phyloP scores from a whole-genome alignment of 2,329 filamentous ascomycete species.

The Fragosphaeria purpurea region DNA sequence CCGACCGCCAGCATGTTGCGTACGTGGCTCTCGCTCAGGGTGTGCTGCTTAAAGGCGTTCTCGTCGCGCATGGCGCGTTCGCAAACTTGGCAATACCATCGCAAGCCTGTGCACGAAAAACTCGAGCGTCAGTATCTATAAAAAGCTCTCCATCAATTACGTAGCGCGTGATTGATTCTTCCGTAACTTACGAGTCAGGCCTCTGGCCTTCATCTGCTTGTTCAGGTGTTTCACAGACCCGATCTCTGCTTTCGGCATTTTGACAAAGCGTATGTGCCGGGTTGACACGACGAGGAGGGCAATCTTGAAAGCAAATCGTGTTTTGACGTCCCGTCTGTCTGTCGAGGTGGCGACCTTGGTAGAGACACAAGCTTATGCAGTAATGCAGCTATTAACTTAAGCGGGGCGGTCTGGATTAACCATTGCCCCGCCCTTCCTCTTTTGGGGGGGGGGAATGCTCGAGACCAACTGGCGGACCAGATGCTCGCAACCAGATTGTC shows the following conservation, averaged over 20 bases:
- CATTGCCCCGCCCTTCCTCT: slow-evolving; percentile 11
- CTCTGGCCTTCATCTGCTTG: slow-evolving; percentile 83
- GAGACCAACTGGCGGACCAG: slow-evolving; percentile 1
- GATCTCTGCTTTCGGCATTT: slow-evolving; percentile 85
- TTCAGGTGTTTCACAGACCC: slow-evolving; percentile 83
- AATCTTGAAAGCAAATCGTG: no score
- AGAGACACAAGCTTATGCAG: not conserved
- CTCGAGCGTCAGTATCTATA: no score
- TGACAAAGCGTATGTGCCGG: slow-evolving; percentile 22
- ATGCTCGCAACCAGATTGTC: not conserved
- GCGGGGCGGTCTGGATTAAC: slow-evolving; percentile 13
- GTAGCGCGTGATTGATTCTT: not conserved
- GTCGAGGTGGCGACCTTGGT: no score
- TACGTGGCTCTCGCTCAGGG: slow-evolving; percentile 74
- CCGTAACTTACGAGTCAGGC: slow-evolving; percentile 23
- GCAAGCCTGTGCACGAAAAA: slow-evolving; percentile 49
- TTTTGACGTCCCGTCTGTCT: no score
- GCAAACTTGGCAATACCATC: slow-evolving; percentile 88
- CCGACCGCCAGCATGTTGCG: slow-evolving; percentile 83
- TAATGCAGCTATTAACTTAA: not conserved
- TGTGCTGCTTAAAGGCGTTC: slow-evolving; percentile 88
- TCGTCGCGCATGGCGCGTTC: slow-evolving; percentile 65
- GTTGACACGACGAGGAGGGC: not conserved
- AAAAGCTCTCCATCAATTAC: no score
- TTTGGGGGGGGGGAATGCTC: not conserved